These are phyloP conservation scores for Coniferiporia sulphurascens DNA, from an alignment of 1,284 basidiomycete genomes.

Conservation along the genomic window DNA sequence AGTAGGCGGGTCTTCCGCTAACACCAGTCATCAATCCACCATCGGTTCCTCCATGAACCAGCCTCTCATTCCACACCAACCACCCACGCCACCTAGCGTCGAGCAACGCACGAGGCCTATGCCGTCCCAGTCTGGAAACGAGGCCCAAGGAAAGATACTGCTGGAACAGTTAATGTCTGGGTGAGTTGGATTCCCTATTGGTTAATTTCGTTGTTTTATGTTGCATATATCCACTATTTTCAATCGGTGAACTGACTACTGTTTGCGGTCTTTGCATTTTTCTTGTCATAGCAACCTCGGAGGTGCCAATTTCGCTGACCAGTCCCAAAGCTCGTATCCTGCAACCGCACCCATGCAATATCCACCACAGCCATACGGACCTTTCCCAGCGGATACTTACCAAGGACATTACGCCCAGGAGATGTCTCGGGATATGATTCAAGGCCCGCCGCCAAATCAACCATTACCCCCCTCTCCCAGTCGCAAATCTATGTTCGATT, in stretches of 20 bases:
- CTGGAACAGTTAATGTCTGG: conserved; percentile 76
- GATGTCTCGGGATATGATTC: conserved; percentile 25
- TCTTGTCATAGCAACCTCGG: conserved; percentile 9
- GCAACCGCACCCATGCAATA: conserved; percentile 14
- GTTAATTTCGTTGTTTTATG: conserved; percentile 1
- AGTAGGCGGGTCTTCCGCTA: conserved; percentile 21
- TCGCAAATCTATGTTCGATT: conserved; percentile 77
- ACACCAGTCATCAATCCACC: conserved; percentile 32
- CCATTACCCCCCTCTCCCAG: conserved; percentile 59
- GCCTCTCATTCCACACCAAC: conserved; percentile 36
- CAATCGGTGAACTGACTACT: not conserved
- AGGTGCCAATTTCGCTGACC: conserved; percentile 11
- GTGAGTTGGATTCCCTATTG: conserved; percentile 39
- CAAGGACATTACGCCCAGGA: conserved; percentile 34
- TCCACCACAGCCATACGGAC: conserved; percentile 15
- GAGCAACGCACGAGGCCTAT: conserved; percentile 46
- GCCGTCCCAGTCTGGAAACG: conserved; percentile 45
- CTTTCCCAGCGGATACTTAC: conserved; percentile 11
- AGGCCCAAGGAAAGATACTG: conserved; percentile 66
- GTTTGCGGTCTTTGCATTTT: not conserved
- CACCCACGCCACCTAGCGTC: conserved; percentile 54
- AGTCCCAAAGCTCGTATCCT: conserved; percentile 16
- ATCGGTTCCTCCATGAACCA: conserved; percentile 36
- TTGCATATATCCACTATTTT: not conserved
- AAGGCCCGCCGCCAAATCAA: conserved; percentile 28